Evolutionary conservation across 2,329 filamentous ascomycete species (phyloP).

Genomic region (Chaetomium globosum): DNA sequence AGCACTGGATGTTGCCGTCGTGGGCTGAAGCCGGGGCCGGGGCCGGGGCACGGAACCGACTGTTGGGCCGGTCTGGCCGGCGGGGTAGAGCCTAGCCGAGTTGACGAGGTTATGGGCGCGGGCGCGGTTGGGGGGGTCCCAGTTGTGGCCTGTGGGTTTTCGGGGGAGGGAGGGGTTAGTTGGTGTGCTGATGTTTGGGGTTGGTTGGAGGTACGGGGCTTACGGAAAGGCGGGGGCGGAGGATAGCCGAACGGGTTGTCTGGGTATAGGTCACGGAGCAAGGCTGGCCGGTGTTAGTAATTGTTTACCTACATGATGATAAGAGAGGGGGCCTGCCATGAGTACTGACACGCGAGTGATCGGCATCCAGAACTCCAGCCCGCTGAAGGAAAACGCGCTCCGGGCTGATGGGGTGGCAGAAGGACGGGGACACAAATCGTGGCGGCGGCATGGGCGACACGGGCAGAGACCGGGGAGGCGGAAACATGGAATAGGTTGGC

Average conservation of each 20-base stretch:
- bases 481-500: not conserved
- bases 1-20: too few species aligned
- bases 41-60: slow-evolving; percentile 27
- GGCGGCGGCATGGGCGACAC: not conserved
- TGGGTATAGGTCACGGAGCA: slow-evolving; percentile 10
- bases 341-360: not conserved
- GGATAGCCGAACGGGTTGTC: slow-evolving; percentile 24
- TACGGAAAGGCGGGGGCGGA: slow-evolving; percentile 28
- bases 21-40: slow-evolving; percentile 1
- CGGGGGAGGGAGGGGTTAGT: not conserved
- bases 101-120: not conserved
- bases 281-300: not conserved
- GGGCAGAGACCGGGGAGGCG: not conserved
- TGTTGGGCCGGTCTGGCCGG: slow-evolving; percentile 22
- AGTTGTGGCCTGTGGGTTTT: slow-evolving; percentile 29
- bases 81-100: slow-evolving; percentile 4
- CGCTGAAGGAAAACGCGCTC: slow-evolving; percentile 7
- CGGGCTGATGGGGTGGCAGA: not conserved
- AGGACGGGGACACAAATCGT: not conserved
- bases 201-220: slow-evolving; percentile 9
- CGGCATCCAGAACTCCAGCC: not conserved
- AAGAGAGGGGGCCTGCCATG: not conserved
- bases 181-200: not conserved
- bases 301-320: too few species aligned
- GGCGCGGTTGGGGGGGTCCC: slow-evolving; percentile 28